phyloP scores from a whole-genome alignment of 192 early-diverging fungal genomes.

The Chytriomyces sp. region DNA sequence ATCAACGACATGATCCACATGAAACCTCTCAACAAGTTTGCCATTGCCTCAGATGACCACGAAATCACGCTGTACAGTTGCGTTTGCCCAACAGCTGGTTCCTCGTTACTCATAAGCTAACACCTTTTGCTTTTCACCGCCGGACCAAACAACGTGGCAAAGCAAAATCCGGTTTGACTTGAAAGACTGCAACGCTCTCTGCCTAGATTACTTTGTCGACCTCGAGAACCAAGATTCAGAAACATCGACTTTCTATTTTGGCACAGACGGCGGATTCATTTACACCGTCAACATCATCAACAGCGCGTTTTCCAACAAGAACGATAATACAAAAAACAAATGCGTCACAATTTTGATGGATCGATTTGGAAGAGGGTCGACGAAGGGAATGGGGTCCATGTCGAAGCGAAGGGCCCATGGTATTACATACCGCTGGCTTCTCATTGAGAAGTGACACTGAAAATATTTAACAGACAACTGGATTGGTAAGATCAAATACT shows the following conservation, averaged over 20 bases:
- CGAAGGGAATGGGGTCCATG: constrained; percentile 38
- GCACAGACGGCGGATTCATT: constrained; percentile 54
- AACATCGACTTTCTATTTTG: constrained; percentile 48
- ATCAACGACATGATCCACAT: constrained; percentile 51
- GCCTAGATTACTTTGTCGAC: constrained; percentile 44
- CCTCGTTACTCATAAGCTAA: neutral
- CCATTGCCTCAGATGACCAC: constrained; percentile 57
- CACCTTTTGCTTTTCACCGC: neutral
- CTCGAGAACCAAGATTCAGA: constrained; percentile 45
- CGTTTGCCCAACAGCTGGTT: neutral
- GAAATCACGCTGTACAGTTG: constrained; percentile 58
- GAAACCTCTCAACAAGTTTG: constrained; percentile 49
- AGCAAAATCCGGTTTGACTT: constrained; percentile 48
- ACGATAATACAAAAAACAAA: constrained; percentile 40
- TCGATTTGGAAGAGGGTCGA: constrained; percentile 2
- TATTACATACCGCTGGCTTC: neutral
- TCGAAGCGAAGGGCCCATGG: constrained; percentile 56
- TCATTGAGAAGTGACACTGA: no score
- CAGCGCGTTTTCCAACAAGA: constrained; percentile 36
- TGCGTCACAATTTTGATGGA: constrained; percentile 38
- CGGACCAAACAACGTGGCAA: constrained; percentile 54
- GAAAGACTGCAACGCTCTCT: constrained; percentile 47
- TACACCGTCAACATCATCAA: constrained; percentile 46
- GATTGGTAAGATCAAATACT: constrained; percentile 53
- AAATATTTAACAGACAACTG: constrained; percentile 44